Evolutionary conservation across 805 yeast species (phyloP), one percentile per base, ranked within the genome.

Genomic region (Maudiozyma serrabonitensis): DNA sequence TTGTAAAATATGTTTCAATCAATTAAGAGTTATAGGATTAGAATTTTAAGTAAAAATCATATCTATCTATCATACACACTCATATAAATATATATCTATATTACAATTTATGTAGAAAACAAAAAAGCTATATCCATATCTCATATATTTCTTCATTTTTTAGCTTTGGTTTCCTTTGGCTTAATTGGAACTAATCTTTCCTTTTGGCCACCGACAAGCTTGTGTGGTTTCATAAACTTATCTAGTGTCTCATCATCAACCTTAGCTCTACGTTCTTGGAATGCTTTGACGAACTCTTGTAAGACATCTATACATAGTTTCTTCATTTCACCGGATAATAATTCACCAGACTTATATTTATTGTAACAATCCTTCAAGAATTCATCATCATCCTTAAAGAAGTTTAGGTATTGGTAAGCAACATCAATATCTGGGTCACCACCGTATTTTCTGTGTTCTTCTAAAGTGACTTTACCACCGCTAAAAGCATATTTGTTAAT

Each of bases 381-480:
- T 40, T 73, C 90, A 64, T 93, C 98, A 66, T 91, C 98, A 56
- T 88, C 87, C 45, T 80, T 71, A 76, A 93, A 90, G 73, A 93
- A 93, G 6, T 89, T 79, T 54, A 93, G 72, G 66, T 93, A 93
- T 71, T 93, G 98, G 72, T 74, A 93, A 2, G 99, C 87, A 50
- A 93, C 96, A 67, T 93, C 99, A 35, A 90, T 84, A 56, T 91
- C 97, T 44, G 96, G 95, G 64, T 93, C 76, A 62, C 98, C 99
- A 49, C 99, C 99, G 49, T 74, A 73, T 67, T 74, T 74, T 69
- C 96, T 81, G 71, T 93, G 99, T 60, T 88, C 95, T 67, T 93
- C 99, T 45, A 85, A 71, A 2, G 95, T 77, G 40, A 79, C 84
- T 66, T 81, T 79, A 55, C 99, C 99, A 56, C 99, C 99, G 47